Evolutionary conservation across 208 protist species (phyloP).

Genomic region (Leishmania guyanensis): DNA sequence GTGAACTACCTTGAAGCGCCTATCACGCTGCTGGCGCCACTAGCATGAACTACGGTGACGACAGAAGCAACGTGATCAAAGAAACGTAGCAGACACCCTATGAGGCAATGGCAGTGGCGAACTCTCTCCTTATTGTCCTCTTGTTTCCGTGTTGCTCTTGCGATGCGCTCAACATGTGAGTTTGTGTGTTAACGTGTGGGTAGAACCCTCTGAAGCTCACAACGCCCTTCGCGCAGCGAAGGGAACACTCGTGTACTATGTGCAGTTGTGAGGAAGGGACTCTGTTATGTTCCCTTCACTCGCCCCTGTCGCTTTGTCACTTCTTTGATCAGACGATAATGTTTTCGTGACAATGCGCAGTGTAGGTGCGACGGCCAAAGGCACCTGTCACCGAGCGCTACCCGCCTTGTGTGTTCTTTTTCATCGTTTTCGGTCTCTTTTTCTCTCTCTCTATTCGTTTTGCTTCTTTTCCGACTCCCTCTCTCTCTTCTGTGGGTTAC

Average conservation of each 20-base stretch:
- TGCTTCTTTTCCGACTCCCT: neutral
- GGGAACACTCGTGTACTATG: neutral
- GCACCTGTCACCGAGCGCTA: neutral
- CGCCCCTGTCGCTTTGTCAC: neutral
- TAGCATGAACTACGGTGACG: neutral
- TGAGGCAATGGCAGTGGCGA: too few relatives aligned
- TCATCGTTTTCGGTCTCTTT: constrained; percentile 3
- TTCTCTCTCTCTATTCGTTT: neutral
- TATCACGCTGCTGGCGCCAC: neutral
- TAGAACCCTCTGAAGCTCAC: neutral
- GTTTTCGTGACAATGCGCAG: neutral
- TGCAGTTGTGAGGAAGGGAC: neutral
- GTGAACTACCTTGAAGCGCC: neutral
- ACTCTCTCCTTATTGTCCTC: neutral
- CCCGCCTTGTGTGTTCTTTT: neutral
- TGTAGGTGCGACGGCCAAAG: neutral
- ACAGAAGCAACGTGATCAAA: neutral
- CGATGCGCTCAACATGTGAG: neutral
- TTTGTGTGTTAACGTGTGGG: neutral
- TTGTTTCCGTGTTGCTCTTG: neutral
- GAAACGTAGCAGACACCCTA: neutral
- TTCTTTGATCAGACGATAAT: neutral
- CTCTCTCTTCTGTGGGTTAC: neutral
- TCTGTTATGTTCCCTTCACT: neutral
- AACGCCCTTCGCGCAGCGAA: neutral